phyloP scores from a whole-genome alignment of 371 early-diverging fungal genomes.

The Phascolomyces articulosus region DNA sequence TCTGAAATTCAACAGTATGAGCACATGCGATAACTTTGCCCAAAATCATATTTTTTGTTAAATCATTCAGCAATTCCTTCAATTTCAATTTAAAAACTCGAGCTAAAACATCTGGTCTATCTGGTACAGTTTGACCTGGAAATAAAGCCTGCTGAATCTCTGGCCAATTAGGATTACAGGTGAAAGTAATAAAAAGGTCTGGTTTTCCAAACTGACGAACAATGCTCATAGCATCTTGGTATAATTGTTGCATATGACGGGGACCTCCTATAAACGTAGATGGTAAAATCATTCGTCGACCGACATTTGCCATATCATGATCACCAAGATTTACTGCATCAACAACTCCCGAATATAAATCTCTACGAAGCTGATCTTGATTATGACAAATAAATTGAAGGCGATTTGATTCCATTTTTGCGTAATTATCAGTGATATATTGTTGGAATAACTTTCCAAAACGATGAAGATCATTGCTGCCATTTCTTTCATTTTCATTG shows the following conservation, averaged over 20 bases:
- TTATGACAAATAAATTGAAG: background rate
- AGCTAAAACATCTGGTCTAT: background rate
- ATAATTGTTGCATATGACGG: slow-evolving; percentile 6
- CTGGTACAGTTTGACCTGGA: slow-evolving; percentile 4
- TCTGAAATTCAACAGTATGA: too few relatives aligned
- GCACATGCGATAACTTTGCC: too few relatives aligned
- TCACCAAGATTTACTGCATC: background rate
- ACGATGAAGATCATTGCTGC: too few relatives aligned
- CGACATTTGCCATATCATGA: background rate
- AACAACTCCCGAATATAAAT: background rate
- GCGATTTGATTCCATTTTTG: background rate
- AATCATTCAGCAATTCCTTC: background rate
- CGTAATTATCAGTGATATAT: background rate
- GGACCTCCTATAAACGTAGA: background rate
- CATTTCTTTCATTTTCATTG: too few relatives aligned
- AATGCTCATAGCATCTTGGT: slow-evolving; percentile 9
- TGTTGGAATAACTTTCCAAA: background rate
- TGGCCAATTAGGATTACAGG: background rate
- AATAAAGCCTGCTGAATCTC: background rate
- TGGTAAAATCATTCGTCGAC: background rate
- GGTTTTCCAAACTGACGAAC: slow-evolving; percentile 1
- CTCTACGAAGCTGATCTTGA: background rate
- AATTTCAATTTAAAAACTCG: slow-evolving; percentile 1
- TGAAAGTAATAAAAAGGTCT: slow-evolving; percentile 2
- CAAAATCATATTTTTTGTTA: background rate